Percentiles rank a stretch among this genome's conserved stretches.
Evolutionary conservation across 2,329 filamentous ascomycete genomes (phyloP).

Genomic region (Penicillium sp.): DNA sequence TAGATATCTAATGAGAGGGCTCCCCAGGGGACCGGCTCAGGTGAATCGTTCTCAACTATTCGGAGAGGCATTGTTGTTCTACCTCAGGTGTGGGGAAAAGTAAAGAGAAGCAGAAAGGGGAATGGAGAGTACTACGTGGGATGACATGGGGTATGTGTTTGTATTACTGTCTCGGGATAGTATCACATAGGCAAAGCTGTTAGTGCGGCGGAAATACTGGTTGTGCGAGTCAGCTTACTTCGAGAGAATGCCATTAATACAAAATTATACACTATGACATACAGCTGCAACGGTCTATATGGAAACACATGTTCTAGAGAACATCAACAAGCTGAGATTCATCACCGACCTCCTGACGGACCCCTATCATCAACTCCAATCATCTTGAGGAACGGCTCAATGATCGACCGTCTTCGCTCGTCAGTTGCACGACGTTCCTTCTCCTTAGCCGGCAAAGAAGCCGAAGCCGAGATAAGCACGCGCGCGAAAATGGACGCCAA

Average conservation of each 20-base stretch:
- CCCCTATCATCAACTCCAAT: slow-evolving; percentile 37
- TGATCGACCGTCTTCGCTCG: slow-evolving; percentile 64
- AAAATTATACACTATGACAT: background rate
- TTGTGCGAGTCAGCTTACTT: background rate
- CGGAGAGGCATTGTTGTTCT: background rate
- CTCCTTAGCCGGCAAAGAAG: slow-evolving; percentile 46
- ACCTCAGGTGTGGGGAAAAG: too few relatives aligned
- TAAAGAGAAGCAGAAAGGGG: too few relatives aligned
- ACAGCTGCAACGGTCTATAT: background rate
- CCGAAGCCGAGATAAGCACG: slow-evolving; percentile 59
- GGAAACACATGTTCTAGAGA: background rate
- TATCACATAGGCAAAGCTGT: too few relatives aligned
- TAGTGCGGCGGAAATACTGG: too few relatives aligned
- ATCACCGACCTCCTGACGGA: slow-evolving; percentile 33
- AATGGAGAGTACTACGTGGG: too few relatives aligned
- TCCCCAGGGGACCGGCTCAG: background rate
- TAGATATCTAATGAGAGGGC: background rate
- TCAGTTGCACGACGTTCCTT: slow-evolving; percentile 62
- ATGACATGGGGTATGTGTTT: too few relatives aligned
- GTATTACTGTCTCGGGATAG: too few relatives aligned
- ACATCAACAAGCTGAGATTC: background rate
- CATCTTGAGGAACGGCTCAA: slow-evolving; percentile 69
- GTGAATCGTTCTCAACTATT: background rate
- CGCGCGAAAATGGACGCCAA: slow-evolving; percentile 67
- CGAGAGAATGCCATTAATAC: background rate